Percentiles rank a stretch among this genome's conserved stretches.
These are phyloP conservation scores for Smallanthus sonchifolius DNA, from an alignment of 129 eudicot species.

Conservation along the genomic window DNA sequence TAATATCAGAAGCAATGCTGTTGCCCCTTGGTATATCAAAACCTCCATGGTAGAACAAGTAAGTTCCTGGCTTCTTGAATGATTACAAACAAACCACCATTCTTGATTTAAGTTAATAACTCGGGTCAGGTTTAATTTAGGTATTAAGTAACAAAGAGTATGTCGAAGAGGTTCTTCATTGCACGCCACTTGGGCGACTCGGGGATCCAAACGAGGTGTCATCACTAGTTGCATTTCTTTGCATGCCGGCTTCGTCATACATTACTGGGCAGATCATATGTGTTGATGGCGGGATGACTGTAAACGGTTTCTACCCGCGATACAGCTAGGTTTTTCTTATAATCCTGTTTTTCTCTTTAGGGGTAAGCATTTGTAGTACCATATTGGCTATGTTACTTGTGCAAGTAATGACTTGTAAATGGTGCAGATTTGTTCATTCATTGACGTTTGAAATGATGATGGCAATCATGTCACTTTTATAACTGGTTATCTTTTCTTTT, in stretches of 20 bases:
- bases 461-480: background rate
- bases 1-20: slow-evolving; percentile 67
- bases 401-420: background rate
- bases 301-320: slow-evolving; percentile 65
- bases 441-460: background rate
- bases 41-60: slow-evolving; percentile 76
- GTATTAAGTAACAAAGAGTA: slow-evolving; percentile 59
- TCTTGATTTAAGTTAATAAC: background rate
- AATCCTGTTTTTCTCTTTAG: background rate
- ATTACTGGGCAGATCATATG: slow-evolving; percentile 73
- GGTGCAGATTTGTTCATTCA: background rate
- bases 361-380: background rate
- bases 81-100: background rate
- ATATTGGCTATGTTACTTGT: background rate
- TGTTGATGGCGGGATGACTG: slow-evolving; percentile 78
- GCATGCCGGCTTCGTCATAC: slow-evolving; percentile 75
- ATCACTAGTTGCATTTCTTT: slow-evolving; percentile 65
- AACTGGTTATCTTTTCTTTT: too few species aligned
- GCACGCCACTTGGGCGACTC: slow-evolving; percentile 70
- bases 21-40: slow-evolving; percentile 76
- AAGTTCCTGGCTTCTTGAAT: slow-evolving; percentile 14
- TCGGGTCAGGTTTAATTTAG: slow-evolving; percentile 11
- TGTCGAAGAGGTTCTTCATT: slow-evolving; percentile 52
- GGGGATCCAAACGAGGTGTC: slow-evolving; percentile 73
- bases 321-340: slow-evolving; percentile 21